Base-by-base conservation (phyloP, 2,329 filamentous ascomycete genomes). In the Elsinoe ampelina region DNA sequence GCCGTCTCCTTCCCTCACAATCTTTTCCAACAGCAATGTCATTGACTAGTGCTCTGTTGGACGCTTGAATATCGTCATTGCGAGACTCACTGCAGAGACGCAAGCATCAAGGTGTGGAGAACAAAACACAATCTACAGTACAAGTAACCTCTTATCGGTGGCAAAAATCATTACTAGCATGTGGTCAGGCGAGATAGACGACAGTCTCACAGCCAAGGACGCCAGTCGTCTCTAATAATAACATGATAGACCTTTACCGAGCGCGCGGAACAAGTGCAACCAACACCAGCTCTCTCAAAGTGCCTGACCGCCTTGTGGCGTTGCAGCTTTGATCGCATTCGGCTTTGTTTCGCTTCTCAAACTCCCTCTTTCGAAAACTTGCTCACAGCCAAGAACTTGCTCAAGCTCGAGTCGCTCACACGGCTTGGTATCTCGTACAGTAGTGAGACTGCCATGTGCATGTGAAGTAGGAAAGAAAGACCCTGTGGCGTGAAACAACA, bases 311-410 rank as follows among this genome's bases (percentile, higher is more conserved):
- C 20, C 20, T 5, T 32, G 22, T 47, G 43, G 20, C 26, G 43
- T 15, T 20, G 26, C 20, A n/a, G 30, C 47, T 51, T 36, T 30
- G 26, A 30, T 30, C 26, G 8, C 7, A 5, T 30, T 30, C 30
- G 47, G 30, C 13, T 35, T 35, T 51, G 47, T 38, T 51, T 35
- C 47, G 15, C 17, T 19, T 22, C 39, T 35, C 47, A 13, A 30
- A 51, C 47, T 38, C 30, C 11, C n/a, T 19, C 15, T 32, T 38
- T 51, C n/a, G 35, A 26, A 51, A 51, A 51, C 47, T 51, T 51
- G 47, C 47, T 51, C 47, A 51, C 32, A 51, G 47, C 47, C 47
- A 51, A 51, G 47, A 51, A 51, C 47, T 51, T 51, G 47, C 47
- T 51, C 47, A 51, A 5, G 20, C 32, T 26, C n/a, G n/a, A n/a